Conservation (phyloP, 805 yeast genomes). For the Myxozyma melibiosi region DNA sequence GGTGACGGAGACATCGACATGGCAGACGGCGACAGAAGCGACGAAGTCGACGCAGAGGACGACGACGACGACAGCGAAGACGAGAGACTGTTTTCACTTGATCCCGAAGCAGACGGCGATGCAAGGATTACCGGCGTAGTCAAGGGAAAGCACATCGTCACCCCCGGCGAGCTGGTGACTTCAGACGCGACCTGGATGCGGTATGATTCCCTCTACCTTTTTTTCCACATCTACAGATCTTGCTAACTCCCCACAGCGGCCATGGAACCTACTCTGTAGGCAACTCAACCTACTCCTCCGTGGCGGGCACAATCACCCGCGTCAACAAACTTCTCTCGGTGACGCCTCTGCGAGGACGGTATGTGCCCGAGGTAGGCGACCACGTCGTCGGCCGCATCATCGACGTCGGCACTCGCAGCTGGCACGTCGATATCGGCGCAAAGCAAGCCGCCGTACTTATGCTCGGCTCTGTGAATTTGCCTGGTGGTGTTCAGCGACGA, state of each 20-base stretch:
- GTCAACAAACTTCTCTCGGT: slow-evolving; percentile 88
- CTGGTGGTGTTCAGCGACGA: slow-evolving; percentile 94
- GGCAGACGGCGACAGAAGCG: slow-evolving; percentile 25
- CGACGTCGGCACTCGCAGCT: slow-evolving; percentile 89
- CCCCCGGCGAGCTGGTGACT: slow-evolving; percentile 96
- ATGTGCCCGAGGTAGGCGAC: slow-evolving; percentile 91
- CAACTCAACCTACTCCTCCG: slow-evolving; percentile 50
- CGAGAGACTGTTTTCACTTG: slow-evolving; percentile 30
- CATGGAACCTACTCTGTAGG: slow-evolving; percentile 16
- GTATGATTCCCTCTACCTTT: slow-evolving; percentile 1
- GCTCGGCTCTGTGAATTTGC: slow-evolving; percentile 94
- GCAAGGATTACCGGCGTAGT: slow-evolving; percentile 23
- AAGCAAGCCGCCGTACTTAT: slow-evolving; percentile 87
- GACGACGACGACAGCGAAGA: slow-evolving; percentile 40
- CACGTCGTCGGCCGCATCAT: slow-evolving; percentile 92
- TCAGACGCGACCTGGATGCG: slow-evolving; percentile 96
- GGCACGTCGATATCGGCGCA: slow-evolving; percentile 98
- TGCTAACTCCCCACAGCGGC: slow-evolving; percentile 4
- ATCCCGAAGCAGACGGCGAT: slow-evolving; percentile 14
- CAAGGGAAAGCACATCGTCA: slow-evolving; percentile 55
- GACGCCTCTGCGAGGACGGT: slow-evolving; percentile 76
- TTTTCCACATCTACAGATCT: neutral
- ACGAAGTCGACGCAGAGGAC: slow-evolving; percentile 41
- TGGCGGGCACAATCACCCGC: slow-evolving; percentile 84
- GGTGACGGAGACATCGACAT: slow-evolving; percentile 1